Evolutionary conservation across 1,284 basidiomycete genomes (phyloP), one percentile per base, ranked within the genome.

Genomic region (Flammula alnicola): DNA sequence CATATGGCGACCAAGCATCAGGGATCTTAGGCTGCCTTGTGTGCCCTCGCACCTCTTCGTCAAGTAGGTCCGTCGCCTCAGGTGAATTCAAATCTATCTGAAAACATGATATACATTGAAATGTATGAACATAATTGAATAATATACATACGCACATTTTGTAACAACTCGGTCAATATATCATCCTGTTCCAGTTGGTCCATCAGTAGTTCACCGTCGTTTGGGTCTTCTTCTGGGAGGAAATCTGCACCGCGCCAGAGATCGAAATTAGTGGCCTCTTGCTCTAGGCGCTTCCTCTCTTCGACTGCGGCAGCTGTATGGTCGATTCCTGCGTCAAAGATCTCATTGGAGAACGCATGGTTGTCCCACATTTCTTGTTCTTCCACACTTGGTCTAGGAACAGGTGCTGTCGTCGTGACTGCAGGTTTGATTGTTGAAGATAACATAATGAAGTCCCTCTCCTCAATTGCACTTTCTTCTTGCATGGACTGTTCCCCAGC

Each of bases 1-100:
- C 38, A 45, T 58, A 58, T 16, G 56, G 52, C 14, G 36, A 53
- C 56, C 56, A 58, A 40, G 49, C 42, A 44, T 39, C 36, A 19
- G 11, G 9, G 30, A 39, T 40, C 25, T 39, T 45, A 10, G 32
- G 36, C 23, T 32, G 17, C 25, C 41, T 31, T 14, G 8, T 26
- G 12, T n/a, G n/a, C n/a, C 19, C 9, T 19, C 32, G 41, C n/a
- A 3, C 5, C 20, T 32, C 42, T 44, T 50, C 42, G 27, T 10
- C 16, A 32, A 44, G 35, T 35, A 44, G 8, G n/a, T 37, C n/a
- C n/a, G n/a, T n/a, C n/a, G n/a, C n/a, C n/a, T n/a, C 32, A 23
- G 44, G 43, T 20, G 49, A 44, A 41, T 44, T 31, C 12, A 39
- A 46, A 23, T 30, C 38, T 47, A 29, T 40, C 20, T 14, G n/a